Base-by-base conservation (phyloP, 768 basidiomycete species). In the Pleurotus ostreatus region DNA sequence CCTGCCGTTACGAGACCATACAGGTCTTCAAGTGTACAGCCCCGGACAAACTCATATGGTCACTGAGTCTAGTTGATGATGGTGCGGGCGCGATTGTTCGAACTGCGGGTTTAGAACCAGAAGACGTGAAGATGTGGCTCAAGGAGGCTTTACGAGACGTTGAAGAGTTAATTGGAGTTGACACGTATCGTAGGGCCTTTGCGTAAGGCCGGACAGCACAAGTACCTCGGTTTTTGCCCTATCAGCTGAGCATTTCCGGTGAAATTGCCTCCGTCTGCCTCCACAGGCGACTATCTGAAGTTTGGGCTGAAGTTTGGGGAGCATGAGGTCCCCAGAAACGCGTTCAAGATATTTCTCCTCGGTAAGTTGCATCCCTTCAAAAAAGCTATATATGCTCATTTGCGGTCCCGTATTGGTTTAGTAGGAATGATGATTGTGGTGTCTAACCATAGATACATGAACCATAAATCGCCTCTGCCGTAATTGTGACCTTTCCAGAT, bases 1-100 rank as follows among this genome's bases (percentile, higher is more conserved):
- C 70, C 20, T 68, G 59, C 18, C 67, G 76, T 60, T 86, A 87
- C 61, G 70, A 75, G 49, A 61, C 70, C 13, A 83, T 85, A 30
- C 77, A 79, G 3, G 84, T 97, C 55, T 88, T 90, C 68, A 76
- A 78, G 62, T 65, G 79, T 71, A 81, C 66, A 64, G 67, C 65
- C 2, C 89, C 91, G 1, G 74, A 77, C n/a, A 75, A 77, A 16
- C 70, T 94, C 60, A 67, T 95, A 26, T 98, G 96, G 95, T 91
- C 88, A 16, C 72, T 90, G 61, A 94, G 89, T 63, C 66, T 75
- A 11, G 70, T 92, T 45, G 66, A 69, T 25, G 73, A 73, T 34
- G 39, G 20, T 8, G 66, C 65, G 57, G 80, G 82, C 22, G 77
- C 81, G 7, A 71, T 97, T 26, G 68, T 96, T 54, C 80, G 93